Evolutionary conservation across 2,329 filamentous ascomycete species (phyloP).

Genomic region (Gnomoniopsis smithogilvyi): DNA sequence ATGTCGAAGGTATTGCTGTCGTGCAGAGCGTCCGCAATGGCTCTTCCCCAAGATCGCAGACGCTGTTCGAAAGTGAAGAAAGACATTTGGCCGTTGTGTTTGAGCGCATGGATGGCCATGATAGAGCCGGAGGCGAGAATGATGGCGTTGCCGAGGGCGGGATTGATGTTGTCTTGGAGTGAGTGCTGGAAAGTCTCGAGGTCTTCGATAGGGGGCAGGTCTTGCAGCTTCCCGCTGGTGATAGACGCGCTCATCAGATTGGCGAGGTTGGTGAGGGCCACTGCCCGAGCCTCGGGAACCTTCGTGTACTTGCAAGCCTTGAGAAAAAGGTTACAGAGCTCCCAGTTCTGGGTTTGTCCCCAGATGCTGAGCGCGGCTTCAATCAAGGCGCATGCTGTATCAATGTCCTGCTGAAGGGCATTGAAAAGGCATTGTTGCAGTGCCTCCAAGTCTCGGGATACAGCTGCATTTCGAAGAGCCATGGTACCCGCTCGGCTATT

Average conservation of each 20-base stretch:
- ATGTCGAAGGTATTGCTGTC: conserved; percentile 60
- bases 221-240: conserved; percentile 20
- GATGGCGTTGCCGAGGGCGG: conserved; percentile 47
- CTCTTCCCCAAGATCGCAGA: conserved; percentile 42
- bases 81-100: conserved; percentile 16
- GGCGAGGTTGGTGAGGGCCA: conserved; percentile 46
- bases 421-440: conserved; percentile 31
- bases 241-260: conserved; percentile 41
- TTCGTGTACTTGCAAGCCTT: conserved; percentile 35
- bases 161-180: conserved; percentile 39
- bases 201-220: conserved; percentile 30
- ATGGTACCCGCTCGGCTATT: conserved; percentile 35
- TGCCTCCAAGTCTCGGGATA: conserved; percentile 10
- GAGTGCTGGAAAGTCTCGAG: conserved; percentile 34
- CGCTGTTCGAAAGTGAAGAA: conserved; percentile 19
- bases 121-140: conserved; percentile 47
- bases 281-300: conserved; percentile 42
- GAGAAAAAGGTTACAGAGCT: conserved; percentile 41
- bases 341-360: conserved; percentile 22
- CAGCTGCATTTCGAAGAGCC: conserved; percentile 31
- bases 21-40: conserved; percentile 45
- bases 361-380: conserved; percentile 34
- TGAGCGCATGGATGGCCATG: conserved; percentile 30
- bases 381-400: conserved; percentile 38
- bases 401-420: conserved; percentile 36